Evolutionary conservation across 1,284 basidiomycete genomes (phyloP), one percentile per base, ranked within the genome.

Genomic region (Sparassis latifolia): DNA sequence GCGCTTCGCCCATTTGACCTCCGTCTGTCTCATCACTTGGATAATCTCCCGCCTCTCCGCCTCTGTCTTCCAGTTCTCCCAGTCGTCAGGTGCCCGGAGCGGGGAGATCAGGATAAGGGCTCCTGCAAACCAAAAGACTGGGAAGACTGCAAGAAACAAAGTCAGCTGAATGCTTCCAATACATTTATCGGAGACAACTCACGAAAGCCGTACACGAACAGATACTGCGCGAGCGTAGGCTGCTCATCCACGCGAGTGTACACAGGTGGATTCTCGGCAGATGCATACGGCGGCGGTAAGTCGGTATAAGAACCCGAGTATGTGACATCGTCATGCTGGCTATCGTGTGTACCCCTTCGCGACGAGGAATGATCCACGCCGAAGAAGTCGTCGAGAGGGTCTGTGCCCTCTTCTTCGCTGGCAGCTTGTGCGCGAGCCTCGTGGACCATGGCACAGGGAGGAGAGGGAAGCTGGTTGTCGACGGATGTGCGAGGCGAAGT

Each of bases 121-220:
- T 9, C 73, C 72, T 3, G 71, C 56, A 5, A 65, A 55, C 72
- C 74, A 74, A 56, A 75, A 75, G 20, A 71, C 51, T 4, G 72
- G 73, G 58, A 73, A 75, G 45, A 75, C 73, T 75, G 43, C 30
- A 49, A n/a, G 4, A 30, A 10, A 10, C 9, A 30, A 31, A 28
- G 47, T 32, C 42, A 5, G 48, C 10, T 7, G 49, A 5, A 10
- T 12, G 31, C 9, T 38, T 7, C n/a, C 4, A 4, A 6, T 4
- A 31, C 45, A n/a, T 44, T 38, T 30, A n/a, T 47, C 33, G 3
- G 29, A 28, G 3, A 33, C 9, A 28, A 59, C 64, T 58, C 50
- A 66, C 64, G 53, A 57, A 64, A 66, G 35, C 66, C 66, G 44
- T 62, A 64, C 52, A 62, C 62, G 62, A 67, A 67, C 45, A 67